Base-by-base conservation (phyloP, 1,139 yeast genomes). In the Hemisphaericaspora subhashii region DNA sequence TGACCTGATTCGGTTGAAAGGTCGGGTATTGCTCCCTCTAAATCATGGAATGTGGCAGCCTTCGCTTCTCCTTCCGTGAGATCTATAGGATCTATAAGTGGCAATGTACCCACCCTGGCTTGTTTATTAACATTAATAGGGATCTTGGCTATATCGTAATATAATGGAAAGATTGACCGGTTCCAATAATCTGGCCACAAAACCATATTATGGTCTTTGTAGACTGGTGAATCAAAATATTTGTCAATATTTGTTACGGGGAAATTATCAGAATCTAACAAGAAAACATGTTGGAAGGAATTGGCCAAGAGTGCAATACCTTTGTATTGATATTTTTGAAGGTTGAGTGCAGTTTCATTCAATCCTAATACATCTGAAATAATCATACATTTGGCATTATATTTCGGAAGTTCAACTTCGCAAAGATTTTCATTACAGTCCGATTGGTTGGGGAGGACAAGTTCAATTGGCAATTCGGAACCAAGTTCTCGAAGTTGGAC, bases 101-200 rank as follows among this genome's bases (percentile, higher is more conserved):
- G 53, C 32, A 53, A 54, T 22, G 57, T 43, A 35, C 65, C 50
- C 2, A 49, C 51, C 35, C 65, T 47, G 30, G 49, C 51, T 7
- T 36, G 25, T 22, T 55, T 58, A 40, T 57, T 47, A 5, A 43
- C 44, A 37, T 57, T 49, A 10, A 61, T 58, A n/a, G 42, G 51
- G 3, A 74, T 59, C 4, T 73, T 82, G 1, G 87, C 85, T 42
- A 85, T 75, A 10, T 79, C 76, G 57, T 82, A 85, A 54, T 69
- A 86, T 24, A 62, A 61, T 3, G 94, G 94, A 6, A 83, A 73
- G 1, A 84, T 80, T 0, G 87, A 75, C 47, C 92, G 70, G 48
- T 74, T 70, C 95, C 95, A 86, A 57, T 77, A 85, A 58, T 86
- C 94, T 5, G 92, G 90, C 90, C 92, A 85, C 24, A 83, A 62